Conservation (phyloP, 2,329 filamentous ascomycete genomes). For the Ophiostoma quercus region DNA sequence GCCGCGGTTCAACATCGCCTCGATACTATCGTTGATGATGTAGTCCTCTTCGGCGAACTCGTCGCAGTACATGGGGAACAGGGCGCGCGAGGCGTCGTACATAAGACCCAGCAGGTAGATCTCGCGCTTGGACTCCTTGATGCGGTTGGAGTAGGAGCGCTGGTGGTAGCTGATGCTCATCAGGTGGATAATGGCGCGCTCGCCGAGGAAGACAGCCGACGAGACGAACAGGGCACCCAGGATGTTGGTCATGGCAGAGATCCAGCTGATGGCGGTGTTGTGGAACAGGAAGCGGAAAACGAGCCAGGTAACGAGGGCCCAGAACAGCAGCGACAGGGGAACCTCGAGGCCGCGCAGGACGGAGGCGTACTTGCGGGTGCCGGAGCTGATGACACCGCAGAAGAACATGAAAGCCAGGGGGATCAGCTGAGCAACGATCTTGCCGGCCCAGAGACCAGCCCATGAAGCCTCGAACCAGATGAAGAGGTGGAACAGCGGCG, state of each 20-base stretch:
- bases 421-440: conserved; percentile 56
- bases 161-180: conserved; percentile 83
- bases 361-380: conserved; percentile 64
- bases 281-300: conserved; percentile 55
- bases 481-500: conserved; percentile 57
- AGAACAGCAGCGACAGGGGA: conserved; percentile 63
- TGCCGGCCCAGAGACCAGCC: conserved; percentile 62
- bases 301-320: conserved; percentile 58
- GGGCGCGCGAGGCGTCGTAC: conserved; percentile 79
- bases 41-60: conserved; percentile 92
- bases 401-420: conserved; percentile 63
- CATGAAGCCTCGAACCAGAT: conserved; percentile 66
- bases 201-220: conserved; percentile 65
- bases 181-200: conserved; percentile 73
- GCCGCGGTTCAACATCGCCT: conserved; percentile 52
- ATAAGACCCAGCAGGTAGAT: conserved; percentile 75
- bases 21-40: conserved; percentile 78
- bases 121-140: conserved; percentile 85
- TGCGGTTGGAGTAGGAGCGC: conserved; percentile 73
- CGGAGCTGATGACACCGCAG: conserved; percentile 62
- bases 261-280: conserved; percentile 45
- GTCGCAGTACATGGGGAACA: conserved; percentile 88
- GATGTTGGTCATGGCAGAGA: conserved; percentile 56
- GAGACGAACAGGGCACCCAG: conserved; percentile 63
- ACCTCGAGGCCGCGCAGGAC: conserved; percentile 61